phyloP scores from a whole-genome alignment of 768 basidiomycete species.

The Mycena rebaudengoi region DNA sequence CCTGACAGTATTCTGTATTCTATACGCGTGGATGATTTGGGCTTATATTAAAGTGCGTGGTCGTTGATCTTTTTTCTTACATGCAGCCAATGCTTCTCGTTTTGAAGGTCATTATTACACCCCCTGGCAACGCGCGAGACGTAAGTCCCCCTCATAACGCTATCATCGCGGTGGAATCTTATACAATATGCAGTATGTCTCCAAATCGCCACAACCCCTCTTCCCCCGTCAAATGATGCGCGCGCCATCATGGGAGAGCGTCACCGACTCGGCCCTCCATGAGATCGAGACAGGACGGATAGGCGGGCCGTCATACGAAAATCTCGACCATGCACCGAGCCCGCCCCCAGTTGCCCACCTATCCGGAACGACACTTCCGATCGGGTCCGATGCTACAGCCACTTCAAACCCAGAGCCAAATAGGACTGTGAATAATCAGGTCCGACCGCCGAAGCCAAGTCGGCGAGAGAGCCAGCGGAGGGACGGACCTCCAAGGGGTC shows the following conservation, averaged over 20 bases:
- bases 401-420: too few relatives aligned
- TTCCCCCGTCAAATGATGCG: conserved; percentile 26
- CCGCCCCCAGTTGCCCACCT: neutral
- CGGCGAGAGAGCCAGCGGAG: too few relatives aligned
- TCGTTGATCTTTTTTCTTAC: neutral
- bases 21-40: conserved; percentile 82
- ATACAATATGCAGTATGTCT: conserved; percentile 32
- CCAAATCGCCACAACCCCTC: conserved; percentile 36
- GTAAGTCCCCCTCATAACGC: conserved; percentile 51
- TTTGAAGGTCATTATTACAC: conserved; percentile 69
- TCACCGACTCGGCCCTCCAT: conserved; percentile 12
- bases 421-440: too few relatives aligned
- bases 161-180: neutral
- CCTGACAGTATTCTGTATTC: conserved; percentile 65
- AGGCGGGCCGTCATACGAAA: conserved; percentile 54
- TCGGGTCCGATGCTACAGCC: too few relatives aligned
- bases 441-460: too few relatives aligned
- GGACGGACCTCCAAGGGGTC: neutral
- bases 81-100: neutral
- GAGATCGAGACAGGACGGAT: conserved; percentile 38
- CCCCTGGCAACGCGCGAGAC: conserved; percentile 75
- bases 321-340: conserved; percentile 9
- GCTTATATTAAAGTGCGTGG: conserved; percentile 71
- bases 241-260: neutral
- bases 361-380: neutral